These are phyloP conservation scores for Nakazawaea holstii DNA, from an alignment of 805 yeast species.

Conservation along the genomic window DNA sequence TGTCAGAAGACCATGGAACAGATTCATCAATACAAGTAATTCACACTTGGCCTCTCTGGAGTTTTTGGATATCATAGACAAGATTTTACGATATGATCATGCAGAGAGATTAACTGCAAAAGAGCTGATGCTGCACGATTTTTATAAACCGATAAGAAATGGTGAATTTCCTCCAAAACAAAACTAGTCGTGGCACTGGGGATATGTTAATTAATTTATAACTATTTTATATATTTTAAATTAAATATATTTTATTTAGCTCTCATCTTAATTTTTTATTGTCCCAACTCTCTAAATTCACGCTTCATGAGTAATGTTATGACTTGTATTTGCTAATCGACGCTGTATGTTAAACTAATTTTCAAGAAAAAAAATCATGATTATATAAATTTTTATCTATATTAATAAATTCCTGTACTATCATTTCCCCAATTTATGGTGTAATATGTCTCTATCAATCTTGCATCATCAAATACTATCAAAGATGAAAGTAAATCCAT, in stretches of 20 bases:
- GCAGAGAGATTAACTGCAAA: conserved; percentile 81
- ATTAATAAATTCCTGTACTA: no score
- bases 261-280: no score
- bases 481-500: conserved; percentile 16
- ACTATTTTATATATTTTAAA: no score
- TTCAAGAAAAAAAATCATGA: no score
- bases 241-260: no score
- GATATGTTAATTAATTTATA: no score
- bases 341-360: no score
- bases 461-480: conserved; percentile 15
- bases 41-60: conserved; percentile 46
- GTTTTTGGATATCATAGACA: conserved; percentile 65
- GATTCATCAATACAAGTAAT: conserved; percentile 53
- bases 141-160: conserved; percentile 67
- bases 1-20: conserved; percentile 60
- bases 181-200: neutral
- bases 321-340: neutral
- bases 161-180: conserved; percentile 50
- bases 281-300: neutral
- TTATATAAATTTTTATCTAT: no score
- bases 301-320: neutral
- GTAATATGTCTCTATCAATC: conserved; percentile 12
- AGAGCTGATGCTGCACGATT: conserved; percentile 79
- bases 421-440: conserved; percentile 1
- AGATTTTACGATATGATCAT: conserved; percentile 76